phyloP scores from a whole-genome alignment of 345 rosid species.

The Theobroma cacao region DNA sequence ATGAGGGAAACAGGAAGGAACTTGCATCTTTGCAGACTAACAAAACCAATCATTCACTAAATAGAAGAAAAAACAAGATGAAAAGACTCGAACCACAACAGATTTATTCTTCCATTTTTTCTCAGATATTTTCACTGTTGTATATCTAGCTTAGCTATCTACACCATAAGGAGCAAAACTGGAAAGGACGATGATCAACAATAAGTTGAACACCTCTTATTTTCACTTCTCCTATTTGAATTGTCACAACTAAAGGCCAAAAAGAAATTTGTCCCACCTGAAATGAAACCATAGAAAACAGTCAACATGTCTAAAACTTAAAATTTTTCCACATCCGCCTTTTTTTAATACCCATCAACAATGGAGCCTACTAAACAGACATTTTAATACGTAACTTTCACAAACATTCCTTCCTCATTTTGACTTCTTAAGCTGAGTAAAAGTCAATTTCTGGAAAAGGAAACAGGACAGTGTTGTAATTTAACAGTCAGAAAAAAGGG shows the following conservation, averaged over 20 bases:
- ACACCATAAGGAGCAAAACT: not conserved
- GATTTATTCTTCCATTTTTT: not conserved
- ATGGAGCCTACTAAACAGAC: not conserved
- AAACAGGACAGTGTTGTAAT: not conserved
- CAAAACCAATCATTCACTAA: not conserved
- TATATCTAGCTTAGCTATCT: not conserved
- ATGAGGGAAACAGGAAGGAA: not conserved
- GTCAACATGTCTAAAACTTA: not conserved
- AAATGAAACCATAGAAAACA: not conserved
- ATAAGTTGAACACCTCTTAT: not conserved
- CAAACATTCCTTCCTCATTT: not conserved
- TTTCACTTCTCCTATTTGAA: not conserved
- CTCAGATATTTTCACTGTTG: not conserved
- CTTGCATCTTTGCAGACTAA: not conserved
- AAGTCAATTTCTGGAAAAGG: not conserved
- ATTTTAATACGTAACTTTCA: not conserved
- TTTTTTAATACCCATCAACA: not conserved
- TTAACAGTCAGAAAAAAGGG: not conserved
- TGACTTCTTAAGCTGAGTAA: not conserved
- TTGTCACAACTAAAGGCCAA: not conserved
- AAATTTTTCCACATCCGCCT: not conserved
- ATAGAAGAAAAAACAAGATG: not conserved
- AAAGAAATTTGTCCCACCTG: not conserved
- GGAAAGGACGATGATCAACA: not conserved
- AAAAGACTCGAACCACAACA: not conserved